Evolutionary conservation across 2,329 filamentous ascomycete genomes (phyloP), one percentile per base, ranked within the genome.

Genomic region (Dactylella cylindrospora): DNA sequence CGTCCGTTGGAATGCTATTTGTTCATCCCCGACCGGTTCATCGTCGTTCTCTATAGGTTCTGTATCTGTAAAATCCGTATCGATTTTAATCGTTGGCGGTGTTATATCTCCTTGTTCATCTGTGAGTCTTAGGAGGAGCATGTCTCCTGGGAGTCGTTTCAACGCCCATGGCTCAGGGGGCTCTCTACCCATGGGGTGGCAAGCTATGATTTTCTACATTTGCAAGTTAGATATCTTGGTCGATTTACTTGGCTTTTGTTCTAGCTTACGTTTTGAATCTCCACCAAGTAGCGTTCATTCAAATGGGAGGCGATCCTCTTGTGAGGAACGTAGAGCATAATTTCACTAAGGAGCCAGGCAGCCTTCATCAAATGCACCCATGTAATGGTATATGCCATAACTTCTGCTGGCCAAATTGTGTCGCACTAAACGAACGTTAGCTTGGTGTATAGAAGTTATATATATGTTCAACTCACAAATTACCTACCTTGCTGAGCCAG

Each of bases 321-420:
- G 2, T 25, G n/a, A 4, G 39, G 39, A 20, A 45, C 7, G 3
- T 3, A 20, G 3, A 20, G 39, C 49, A 53, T 44, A 6, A 67
- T 49, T 19, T 52, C 45, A 19, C 31, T n/a, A 6, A 64, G 22
- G 5, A 68, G 59, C 66, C 66, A 68, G 8, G 45, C 45, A 9
- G 66, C 54, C 32, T 68, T 68, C 38, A 64, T 54, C 12, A 68
- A 12, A 17, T 62, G 53, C 8, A 67, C 39, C 33, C 66, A 68
- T n/a, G 46, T 43, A 4, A 46, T 19, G 2, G 64, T 35, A 13
- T 55, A 38, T 19, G 54, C 35, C 32, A 17, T 35, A 9, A 10
- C 19, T 13, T 23, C 39, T 15, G 10, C 12, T 10, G 29, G 31
- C 38, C n/a, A 47, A 15, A 10, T 20, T 25, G 15, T 40, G 28